Conservation (phyloP, 257 asterid species). For the Henckelia pumila region DNA sequence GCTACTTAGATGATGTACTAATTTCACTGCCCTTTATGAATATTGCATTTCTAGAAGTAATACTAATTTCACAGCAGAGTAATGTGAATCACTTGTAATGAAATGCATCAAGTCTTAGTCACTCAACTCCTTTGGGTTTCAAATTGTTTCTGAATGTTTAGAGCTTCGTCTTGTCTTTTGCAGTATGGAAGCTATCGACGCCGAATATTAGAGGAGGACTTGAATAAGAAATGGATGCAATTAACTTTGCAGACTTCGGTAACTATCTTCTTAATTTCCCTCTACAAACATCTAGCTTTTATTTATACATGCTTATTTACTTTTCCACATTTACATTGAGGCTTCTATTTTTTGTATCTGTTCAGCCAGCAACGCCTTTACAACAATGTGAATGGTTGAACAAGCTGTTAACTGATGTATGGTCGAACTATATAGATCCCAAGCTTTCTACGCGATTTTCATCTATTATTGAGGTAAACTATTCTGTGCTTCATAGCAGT, state of each 20-base stretch:
- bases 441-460: slow-evolving; percentile 84
- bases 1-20: neutral
- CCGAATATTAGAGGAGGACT: slow-evolving; percentile 60
- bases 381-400: slow-evolving; percentile 99
- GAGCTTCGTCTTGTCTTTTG: slow-evolving; percentile 15
- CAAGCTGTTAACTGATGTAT: slow-evolving; percentile 69
- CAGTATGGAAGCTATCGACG: slow-evolving; percentile 82
- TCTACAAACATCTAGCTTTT: neutral
- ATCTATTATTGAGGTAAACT: slow-evolving; percentile 77
- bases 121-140: neutral
- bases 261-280: slow-evolving; percentile 4
- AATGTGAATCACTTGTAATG: neutral
- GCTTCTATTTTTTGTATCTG: slow-evolving; percentile 18
- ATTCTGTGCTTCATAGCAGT: slow-evolving; percentile 18
- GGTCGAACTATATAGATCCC: slow-evolving; percentile 71
- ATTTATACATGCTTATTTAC: neutral
- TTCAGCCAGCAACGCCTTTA: slow-evolving; percentile 77
- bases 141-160: neutral
- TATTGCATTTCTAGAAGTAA: neutral
- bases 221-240: slow-evolving; percentile 91
- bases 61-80: neutral
- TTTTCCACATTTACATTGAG: slow-evolving; percentile 1
- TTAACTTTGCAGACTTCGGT: slow-evolving; percentile 63
- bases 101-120: neutral
- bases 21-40: neutral